A percentile compares a stretch with the other conserved stretches of the same genome.
Evolutionary conservation across 495 filamentous ascomycete species (phyloP).

Genomic region (Penicillium diatomitis): DNA sequence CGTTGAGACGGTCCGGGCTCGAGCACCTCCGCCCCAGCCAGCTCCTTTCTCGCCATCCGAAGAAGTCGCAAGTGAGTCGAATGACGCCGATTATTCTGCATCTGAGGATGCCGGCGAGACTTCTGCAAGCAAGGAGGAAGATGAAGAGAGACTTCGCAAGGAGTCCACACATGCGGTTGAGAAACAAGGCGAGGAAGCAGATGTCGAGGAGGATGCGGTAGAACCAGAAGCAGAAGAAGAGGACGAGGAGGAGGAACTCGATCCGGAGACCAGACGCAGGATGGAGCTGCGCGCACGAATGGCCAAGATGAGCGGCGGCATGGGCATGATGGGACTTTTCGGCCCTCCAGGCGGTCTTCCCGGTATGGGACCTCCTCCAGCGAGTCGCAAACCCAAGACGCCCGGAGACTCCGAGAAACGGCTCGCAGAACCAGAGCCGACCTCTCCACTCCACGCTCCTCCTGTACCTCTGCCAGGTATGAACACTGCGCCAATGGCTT

Average conservation of each 20-base stretch:
- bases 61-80: constrained; percentile 63
- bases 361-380: constrained; percentile 32
- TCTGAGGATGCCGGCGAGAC: constrained; percentile 74
- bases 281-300: constrained; percentile 89
- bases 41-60: constrained; percentile 37
- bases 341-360: constrained; percentile 65
- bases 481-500: constrained; percentile 34
- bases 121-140: constrained; percentile 65
- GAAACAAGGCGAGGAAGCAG: constrained; percentile 21
- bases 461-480: constrained; percentile 73
- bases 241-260: constrained; percentile 85
- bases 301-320: constrained; percentile 97
- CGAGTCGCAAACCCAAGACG: constrained; percentile 39
- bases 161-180: constrained; percentile 10
- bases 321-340: constrained; percentile 96
- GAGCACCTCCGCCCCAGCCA: constrained; percentile 34
- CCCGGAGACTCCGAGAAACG: constrained; percentile 62
- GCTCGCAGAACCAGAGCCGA: constrained; percentile 39
- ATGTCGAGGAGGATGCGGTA: constrained; percentile 39
- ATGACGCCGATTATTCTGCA: constrained; percentile 85
- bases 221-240: constrained; percentile 52
- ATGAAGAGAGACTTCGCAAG: constrained; percentile 43
- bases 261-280: constrained; percentile 77
- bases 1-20: constrained; percentile 44
- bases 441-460: constrained; percentile 45